A percentile compares a stretch with the other conserved stretches of the same genome.
Evolutionary conservation across 169 alveolate species (phyloP).

Genomic region (Neospora caninum): DNA sequence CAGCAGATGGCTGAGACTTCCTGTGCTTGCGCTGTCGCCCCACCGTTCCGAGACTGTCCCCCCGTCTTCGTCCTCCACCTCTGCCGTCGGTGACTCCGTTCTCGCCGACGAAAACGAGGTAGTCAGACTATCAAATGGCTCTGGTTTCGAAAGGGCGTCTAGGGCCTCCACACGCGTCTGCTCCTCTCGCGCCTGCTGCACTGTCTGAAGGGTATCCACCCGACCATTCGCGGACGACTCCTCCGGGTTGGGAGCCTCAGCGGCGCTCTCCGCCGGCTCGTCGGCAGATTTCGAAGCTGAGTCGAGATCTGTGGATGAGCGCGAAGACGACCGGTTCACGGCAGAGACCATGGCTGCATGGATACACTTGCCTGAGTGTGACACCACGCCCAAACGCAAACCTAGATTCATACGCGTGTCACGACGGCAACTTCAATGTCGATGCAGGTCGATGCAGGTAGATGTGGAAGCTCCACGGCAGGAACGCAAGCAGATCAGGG

Average conservation of each 20-base stretch:
- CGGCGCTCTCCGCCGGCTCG: background rate
- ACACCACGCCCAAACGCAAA: too few species aligned
- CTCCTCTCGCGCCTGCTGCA: too few species aligned
- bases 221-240: background rate
- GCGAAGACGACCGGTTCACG: background rate
- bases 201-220: too few species aligned
- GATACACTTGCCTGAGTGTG: background rate
- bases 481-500: too few species aligned
- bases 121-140: too few species aligned
- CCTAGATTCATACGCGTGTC: too few species aligned
- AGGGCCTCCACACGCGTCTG: too few species aligned
- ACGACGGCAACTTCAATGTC: too few species aligned
- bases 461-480: too few species aligned
- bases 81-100: background rate
- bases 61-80: background rate
- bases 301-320: background rate
- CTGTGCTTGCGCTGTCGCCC: background rate
- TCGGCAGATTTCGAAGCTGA: background rate
- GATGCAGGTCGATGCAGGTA: too few species aligned
- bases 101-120: too few species aligned
- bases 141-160: too few species aligned
- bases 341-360: background rate
- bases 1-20: background rate
- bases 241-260: background rate
- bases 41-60: background rate